phyloP scores from a whole-genome alignment of 2,329 filamentous ascomycete genomes.

The Claviceps spartinae region DNA sequence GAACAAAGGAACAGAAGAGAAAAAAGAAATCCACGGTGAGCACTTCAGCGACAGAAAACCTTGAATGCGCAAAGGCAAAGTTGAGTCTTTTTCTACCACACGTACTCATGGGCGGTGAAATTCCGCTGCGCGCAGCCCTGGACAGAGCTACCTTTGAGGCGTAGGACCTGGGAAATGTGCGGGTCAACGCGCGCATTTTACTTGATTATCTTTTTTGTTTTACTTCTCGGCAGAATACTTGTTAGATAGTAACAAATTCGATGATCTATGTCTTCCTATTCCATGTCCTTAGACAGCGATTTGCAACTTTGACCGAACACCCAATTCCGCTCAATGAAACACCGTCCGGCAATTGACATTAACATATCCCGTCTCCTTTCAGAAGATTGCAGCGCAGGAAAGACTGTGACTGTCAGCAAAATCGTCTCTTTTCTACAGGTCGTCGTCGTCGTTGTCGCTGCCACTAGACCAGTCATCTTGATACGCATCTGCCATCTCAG shows the following conservation, averaged over 20 bases:
- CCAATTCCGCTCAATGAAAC: not conserved
- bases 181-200: not conserved
- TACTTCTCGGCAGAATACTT: not conserved
- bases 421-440: constrained; percentile 15
- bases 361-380: too few relatives aligned
- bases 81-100: not conserved
- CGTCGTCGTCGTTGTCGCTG: constrained; percentile 56
- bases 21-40: not conserved
- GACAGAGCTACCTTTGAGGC: not conserved
- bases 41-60: not conserved
- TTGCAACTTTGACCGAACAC: not conserved
- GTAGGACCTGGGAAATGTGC: not conserved
- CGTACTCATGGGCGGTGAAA: not conserved
- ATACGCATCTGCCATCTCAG: constrained; percentile 76
- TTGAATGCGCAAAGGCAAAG: not conserved
- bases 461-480: constrained; percentile 77
- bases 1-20: not conserved
- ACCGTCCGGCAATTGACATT: not conserved
- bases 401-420: too few relatives aligned
- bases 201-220: not conserved
- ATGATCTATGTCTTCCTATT: not conserved
- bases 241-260: not conserved
- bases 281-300: not conserved
- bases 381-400: too few relatives aligned
- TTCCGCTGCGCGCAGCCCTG: not conserved